Evolutionary conservation across 257 asterid genomes (phyloP).

Genomic region (Primulina huaijiensis): DNA sequence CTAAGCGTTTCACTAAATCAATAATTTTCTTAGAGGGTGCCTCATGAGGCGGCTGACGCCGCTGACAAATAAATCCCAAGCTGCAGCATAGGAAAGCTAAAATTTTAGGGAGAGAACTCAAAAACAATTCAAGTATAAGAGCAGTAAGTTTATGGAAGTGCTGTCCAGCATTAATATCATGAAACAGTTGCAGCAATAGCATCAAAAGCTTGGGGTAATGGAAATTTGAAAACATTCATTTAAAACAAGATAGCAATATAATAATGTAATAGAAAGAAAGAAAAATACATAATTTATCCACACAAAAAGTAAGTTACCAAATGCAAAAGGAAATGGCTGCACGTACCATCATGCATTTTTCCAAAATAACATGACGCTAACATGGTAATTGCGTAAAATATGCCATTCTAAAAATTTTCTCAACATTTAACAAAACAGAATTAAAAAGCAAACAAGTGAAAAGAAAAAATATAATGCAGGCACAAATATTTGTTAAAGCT

Average conservation of each 20-base stretch:
- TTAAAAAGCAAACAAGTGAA: conserved; percentile 4
- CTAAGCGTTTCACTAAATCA: conserved; percentile 75
- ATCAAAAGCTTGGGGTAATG: conserved; percentile 5
- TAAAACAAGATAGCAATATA: not conserved
- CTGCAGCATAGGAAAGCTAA: conserved; percentile 45
- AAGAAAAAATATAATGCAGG: not conserved
- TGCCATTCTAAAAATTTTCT: too few species aligned
- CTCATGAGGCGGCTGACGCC: conserved; percentile 60
- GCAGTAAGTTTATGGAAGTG: conserved; percentile 12
- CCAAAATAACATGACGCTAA: not conserved
- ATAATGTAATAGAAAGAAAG: not conserved
- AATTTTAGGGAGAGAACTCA: conserved; percentile 13
- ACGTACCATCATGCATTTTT: not conserved
- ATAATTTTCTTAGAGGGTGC: conserved; percentile 50
- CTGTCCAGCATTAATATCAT: conserved; percentile 10
- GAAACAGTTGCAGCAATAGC: not conserved
- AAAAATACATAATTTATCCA: not conserved
- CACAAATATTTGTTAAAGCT: conserved; percentile 7
- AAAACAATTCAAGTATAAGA: conserved; percentile 1
- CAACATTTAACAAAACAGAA: conserved; percentile 8
- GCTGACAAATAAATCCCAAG: conserved; percentile 54
- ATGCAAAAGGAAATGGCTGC: not conserved
- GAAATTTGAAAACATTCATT: not conserved
- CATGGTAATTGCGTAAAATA: conserved; percentile 4
- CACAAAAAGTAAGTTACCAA: not conserved